Evolutionary conservation across 1,284 basidiomycete species (phyloP).

Genomic region (Pseudozyma tsukubaensis): DNA sequence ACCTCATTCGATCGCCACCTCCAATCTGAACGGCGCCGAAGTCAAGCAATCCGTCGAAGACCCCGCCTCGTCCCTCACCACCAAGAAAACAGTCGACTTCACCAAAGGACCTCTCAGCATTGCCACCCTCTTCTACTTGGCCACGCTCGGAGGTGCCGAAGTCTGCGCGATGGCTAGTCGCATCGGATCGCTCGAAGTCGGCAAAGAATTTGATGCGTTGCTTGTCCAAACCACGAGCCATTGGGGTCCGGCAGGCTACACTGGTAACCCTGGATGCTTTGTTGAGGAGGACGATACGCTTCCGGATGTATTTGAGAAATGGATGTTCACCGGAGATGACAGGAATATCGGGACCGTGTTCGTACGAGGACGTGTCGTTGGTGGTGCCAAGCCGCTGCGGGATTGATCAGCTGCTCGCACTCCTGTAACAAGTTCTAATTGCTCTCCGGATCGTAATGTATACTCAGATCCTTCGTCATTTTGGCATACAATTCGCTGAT

Average conservation of each 20-base stretch:
- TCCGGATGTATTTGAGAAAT: slow-evolving; percentile 61
- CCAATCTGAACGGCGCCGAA: slow-evolving; percentile 30
- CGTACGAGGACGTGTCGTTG: slow-evolving; percentile 83
- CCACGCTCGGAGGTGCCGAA: slow-evolving; percentile 89
- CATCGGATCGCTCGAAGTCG: slow-evolving; percentile 82
- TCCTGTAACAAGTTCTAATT: no score
- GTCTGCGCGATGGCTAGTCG: slow-evolving; percentile 79
- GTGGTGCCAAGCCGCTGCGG: slow-evolving; percentile 72
- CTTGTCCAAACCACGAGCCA: slow-evolving; percentile 74
- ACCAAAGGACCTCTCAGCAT: slow-evolving; percentile 77
- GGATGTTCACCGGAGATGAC: slow-evolving; percentile 75
- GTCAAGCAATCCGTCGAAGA: slow-evolving; percentile 31
- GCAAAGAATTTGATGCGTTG: slow-evolving; percentile 92
- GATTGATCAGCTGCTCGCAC: slow-evolving; percentile 11
- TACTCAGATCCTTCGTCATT: background rate
- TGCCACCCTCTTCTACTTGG: slow-evolving; percentile 85
- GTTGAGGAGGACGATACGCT: slow-evolving; percentile 69
- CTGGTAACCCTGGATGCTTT: slow-evolving; percentile 77
- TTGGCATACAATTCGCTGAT: no score
- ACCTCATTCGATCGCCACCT: slow-evolving; percentile 39
- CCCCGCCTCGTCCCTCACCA: slow-evolving; percentile 32
- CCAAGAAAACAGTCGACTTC: slow-evolving; percentile 70
- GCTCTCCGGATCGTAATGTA: background rate
- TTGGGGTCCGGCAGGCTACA: slow-evolving; percentile 63
- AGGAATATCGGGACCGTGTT: slow-evolving; percentile 86